Evolutionary conservation across 345 rosid genomes (phyloP).

Genomic region (Euclidium syriacum): DNA sequence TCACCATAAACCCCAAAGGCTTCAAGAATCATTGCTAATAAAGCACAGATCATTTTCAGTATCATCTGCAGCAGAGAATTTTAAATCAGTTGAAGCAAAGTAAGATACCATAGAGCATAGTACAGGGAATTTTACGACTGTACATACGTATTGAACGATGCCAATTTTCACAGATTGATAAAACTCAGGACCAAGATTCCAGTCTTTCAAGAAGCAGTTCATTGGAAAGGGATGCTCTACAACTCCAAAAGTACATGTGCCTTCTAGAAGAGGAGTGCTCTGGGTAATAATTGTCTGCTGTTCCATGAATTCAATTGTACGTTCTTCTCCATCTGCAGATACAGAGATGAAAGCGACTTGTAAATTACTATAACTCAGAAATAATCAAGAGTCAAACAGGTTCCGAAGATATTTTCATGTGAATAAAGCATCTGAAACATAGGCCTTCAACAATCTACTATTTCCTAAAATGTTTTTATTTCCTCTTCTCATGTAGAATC

Average conservation of each 20-base stretch:
- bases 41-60: slow-evolving; percentile 85
- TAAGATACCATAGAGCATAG: neutral
- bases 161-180: slow-evolving; percentile 95
- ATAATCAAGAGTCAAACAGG: neutral
- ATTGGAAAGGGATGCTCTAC: slow-evolving; percentile 96
- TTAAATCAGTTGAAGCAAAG: slow-evolving; percentile 1
- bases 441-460: neutral
- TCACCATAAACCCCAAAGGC: slow-evolving; percentile 96
- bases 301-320: slow-evolving; percentile 92
- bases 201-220: slow-evolving; percentile 62
- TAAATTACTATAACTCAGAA: neutral
- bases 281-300: slow-evolving; percentile 59
- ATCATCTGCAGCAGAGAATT: slow-evolving; percentile 62
- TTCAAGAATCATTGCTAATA: slow-evolving; percentile 88
- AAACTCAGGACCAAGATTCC: slow-evolving; percentile 90
- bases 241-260: slow-evolving; percentile 73
- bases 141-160: slow-evolving; percentile 93
- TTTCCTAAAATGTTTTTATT: neutral
- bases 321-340: slow-evolving; percentile 81
- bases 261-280: slow-evolving; percentile 81
- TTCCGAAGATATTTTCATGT: neutral
- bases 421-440: neutral
- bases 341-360: neutral
- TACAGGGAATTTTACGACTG: slow-evolving; percentile 4
- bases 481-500: neutral